Percentiles rank a stretch among this genome's conserved stretches.
Conservation (phyloP, 2,329 filamentous ascomycete genomes). For the Alternaria rosae region DNA sequence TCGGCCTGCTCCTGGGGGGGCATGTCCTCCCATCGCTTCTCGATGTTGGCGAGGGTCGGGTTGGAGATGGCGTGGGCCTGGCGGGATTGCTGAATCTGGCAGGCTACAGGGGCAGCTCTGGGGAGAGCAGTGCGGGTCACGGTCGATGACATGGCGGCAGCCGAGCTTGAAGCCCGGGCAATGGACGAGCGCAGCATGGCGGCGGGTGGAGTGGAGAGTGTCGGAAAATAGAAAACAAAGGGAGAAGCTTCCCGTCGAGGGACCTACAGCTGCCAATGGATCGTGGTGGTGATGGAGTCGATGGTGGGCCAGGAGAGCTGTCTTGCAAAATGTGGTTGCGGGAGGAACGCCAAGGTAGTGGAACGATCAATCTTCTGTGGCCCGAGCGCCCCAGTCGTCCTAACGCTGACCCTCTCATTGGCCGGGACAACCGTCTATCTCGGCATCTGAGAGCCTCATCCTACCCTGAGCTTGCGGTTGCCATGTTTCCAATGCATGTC, state of each 20-base stretch:
- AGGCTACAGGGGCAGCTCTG: conserved; percentile 47
- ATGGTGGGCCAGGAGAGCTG: conserved; percentile 34
- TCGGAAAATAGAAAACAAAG: conserved; percentile 43
- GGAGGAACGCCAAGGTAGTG: conserved; percentile 21
- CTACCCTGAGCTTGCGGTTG: neutral
- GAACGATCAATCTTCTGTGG: conserved; percentile 14
- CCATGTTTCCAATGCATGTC: neutral
- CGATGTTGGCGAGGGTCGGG: conserved; percentile 95
- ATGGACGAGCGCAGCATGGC: conserved; percentile 52
- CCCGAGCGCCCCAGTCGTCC: conserved; percentile 2
- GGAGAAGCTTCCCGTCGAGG: conserved; percentile 45
- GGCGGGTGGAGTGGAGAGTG: conserved; percentile 50
- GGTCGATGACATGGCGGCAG: conserved; percentile 44
- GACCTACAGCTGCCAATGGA: conserved; percentile 48
- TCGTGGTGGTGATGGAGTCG: conserved; percentile 44
- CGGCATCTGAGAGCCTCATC: neutral
- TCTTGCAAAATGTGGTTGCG: conserved; percentile 27
- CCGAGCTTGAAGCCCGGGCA: conserved; percentile 49
- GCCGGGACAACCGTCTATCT: neutral
- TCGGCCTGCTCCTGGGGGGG: conserved; percentile 99
- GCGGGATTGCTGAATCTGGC: conserved; percentile 60
- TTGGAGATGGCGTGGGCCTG: conserved; percentile 95
- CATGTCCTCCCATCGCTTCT: conserved; percentile 99
- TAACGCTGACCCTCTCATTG: conserved; percentile 5
- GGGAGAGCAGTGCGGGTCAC: conserved; percentile 45